Evolutionary conservation across 2,329 filamentous ascomycete genomes (phyloP).

Genomic region (Colletotrichum destructivum): DNA sequence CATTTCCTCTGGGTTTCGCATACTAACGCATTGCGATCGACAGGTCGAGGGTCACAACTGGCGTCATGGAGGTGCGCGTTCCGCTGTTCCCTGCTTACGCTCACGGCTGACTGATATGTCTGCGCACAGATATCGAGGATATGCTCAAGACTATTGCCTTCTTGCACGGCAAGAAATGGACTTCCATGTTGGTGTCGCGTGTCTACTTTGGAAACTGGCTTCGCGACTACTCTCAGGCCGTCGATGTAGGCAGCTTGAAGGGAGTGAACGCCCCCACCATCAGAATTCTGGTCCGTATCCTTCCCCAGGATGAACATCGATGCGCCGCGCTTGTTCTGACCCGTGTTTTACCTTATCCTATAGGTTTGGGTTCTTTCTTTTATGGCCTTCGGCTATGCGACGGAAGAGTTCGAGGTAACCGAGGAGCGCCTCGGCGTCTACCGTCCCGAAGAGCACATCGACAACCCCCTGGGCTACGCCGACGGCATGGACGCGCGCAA

Average conservation of each 20-base stretch:
- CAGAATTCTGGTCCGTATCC: constrained; percentile 72
- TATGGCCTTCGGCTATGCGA: constrained; percentile 87
- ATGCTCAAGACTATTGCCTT: constrained; percentile 84
- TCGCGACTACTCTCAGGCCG: constrained; percentile 86
- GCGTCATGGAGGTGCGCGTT: constrained; percentile 73
- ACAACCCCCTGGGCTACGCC: constrained; percentile 88
- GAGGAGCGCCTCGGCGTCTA: constrained; percentile 85
- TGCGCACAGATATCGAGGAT: constrained; percentile 79
- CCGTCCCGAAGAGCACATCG: constrained; percentile 81
- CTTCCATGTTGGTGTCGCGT: constrained; percentile 81
- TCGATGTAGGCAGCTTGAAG: constrained; percentile 86
- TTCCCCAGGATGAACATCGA: background rate
- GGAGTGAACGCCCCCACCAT: constrained; percentile 85
- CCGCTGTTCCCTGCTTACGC: background rate
- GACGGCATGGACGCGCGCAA: constrained; percentile 88
- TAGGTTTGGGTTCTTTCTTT: constrained; percentile 86
- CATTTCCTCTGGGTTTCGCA: background rate
- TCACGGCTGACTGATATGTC: constrained; percentile 15
- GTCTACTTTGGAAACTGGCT: constrained; percentile 92
- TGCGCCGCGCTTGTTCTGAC: constrained; percentile 20
- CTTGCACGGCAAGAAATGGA: constrained; percentile 88
- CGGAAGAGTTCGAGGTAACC: constrained; percentile 87
- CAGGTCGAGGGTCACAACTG: constrained; percentile 79
- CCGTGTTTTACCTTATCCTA: background rate
- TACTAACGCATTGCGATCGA: constrained; percentile 46